phyloP scores from a whole-genome alignment of 345 rosid genomes.

The Theobroma cacao region DNA sequence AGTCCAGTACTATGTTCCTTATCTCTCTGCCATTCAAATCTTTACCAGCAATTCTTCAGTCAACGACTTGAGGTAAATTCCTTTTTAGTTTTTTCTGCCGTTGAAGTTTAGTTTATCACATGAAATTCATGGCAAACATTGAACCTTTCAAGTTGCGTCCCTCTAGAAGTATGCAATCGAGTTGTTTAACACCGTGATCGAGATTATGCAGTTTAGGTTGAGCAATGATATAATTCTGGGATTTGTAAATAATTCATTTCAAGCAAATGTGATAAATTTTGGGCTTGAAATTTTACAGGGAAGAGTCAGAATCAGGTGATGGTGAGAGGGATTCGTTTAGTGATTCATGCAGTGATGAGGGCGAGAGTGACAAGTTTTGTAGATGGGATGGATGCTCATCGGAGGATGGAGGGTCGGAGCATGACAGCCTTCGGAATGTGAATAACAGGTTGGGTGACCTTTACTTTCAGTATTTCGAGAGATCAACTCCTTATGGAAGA shows the following conservation, averaged over 20 bases:
- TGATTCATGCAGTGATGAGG: constrained; percentile 86
- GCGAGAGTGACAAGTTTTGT: constrained; percentile 81
- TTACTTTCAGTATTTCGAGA: constrained; percentile 79
- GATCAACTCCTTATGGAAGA: constrained; percentile 87
- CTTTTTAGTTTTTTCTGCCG: background rate
- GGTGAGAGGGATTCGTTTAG: constrained; percentile 82
- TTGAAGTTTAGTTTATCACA: background rate
- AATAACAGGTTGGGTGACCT: constrained; percentile 79
- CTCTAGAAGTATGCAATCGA: background rate
- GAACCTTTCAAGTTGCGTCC: background rate
- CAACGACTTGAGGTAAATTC: constrained; percentile 63
- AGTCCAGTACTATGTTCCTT: constrained; percentile 96
- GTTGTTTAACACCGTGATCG: background rate
- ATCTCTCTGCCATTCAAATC: constrained; percentile 94
- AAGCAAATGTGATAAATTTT: background rate
- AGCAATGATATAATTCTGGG: background rate
- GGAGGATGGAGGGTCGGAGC: constrained; percentile 85
- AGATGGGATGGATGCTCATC: constrained; percentile 82
- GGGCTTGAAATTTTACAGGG: constrained; percentile 39
- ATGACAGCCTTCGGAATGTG: constrained; percentile 54
- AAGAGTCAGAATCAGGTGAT: constrained; percentile 71
- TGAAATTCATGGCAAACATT: background rate
- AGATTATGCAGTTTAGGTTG: background rate
- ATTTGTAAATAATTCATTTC: background rate
- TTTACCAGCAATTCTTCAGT: constrained; percentile 73